Evolutionary conservation across 1,284 basidiomycete genomes (phyloP).

Genomic region (Cryptococcus depauperatus): DNA sequence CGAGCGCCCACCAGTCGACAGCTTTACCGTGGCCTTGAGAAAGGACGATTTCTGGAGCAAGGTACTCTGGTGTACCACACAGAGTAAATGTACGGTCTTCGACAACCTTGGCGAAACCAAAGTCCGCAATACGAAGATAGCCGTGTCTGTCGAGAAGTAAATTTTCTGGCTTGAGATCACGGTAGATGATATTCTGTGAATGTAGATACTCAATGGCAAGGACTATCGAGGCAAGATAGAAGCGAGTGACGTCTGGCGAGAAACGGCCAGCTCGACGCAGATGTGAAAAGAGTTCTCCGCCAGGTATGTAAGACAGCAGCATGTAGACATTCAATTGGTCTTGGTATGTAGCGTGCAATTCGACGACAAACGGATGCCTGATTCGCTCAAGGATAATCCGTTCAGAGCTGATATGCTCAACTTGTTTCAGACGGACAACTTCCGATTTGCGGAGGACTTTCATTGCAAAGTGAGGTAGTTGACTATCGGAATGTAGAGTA

Average conservation of each 20-base stretch:
- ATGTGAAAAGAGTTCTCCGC: slow-evolving; percentile 51
- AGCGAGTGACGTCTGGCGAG: slow-evolving; percentile 49
- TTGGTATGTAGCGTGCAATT: slow-evolving; percentile 48
- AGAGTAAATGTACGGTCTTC: slow-evolving; percentile 47
- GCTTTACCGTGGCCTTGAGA: slow-evolving; percentile 50
- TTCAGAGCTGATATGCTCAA: slow-evolving; percentile 53
- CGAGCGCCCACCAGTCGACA: slow-evolving; percentile 51
- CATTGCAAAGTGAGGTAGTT: slow-evolving; percentile 48
- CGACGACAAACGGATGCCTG: slow-evolving; percentile 53
- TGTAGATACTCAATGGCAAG: slow-evolving; percentile 49
- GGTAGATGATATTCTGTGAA: slow-evolving; percentile 48
- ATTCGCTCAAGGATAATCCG: slow-evolving; percentile 49
- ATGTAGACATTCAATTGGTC: slow-evolving; percentile 52
- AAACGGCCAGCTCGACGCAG: slow-evolving; percentile 47
- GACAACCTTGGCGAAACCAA: slow-evolving; percentile 50
- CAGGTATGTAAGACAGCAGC: slow-evolving; percentile 50
- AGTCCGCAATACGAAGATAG: slow-evolving; percentile 49
- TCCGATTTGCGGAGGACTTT: slow-evolving; percentile 52
- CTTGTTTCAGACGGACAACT: slow-evolving; percentile 51
- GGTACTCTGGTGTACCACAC: slow-evolving; percentile 48
- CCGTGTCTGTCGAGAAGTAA: slow-evolving; percentile 46
- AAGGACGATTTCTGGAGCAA: slow-evolving; percentile 47
- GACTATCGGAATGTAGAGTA: slow-evolving; percentile 39
- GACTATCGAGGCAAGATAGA: slow-evolving; percentile 50
- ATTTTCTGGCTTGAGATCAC: slow-evolving; percentile 51